These are phyloP conservation scores for Sphagnum tenellum DNA, from an alignment of 225 moss, liverwort and hornwort genomes.

Conservation along the genomic window DNA sequence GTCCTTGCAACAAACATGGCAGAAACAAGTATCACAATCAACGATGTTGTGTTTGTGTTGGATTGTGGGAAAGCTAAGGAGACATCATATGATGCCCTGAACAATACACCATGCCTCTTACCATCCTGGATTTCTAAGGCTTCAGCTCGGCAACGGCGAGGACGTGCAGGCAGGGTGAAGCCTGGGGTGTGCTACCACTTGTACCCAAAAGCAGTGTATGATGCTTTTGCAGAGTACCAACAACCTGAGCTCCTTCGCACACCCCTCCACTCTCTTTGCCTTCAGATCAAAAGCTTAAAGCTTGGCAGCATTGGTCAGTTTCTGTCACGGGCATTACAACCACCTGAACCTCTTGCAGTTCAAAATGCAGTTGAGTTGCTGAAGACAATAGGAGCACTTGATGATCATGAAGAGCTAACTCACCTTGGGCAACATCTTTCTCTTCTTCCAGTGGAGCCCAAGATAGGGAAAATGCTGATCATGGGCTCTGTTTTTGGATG, in stretches of 20 bases:
- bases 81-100: conserved; percentile 97
- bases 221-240: conserved; percentile 87
- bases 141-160: conserved; percentile 90
- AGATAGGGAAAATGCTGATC: conserved; percentile 91
- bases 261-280: conserved; percentile 89
- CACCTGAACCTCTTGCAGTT: conserved; percentile 82
- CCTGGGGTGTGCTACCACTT: conserved; percentile 87
- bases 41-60: conserved; percentile 89
- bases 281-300: conserved; percentile 92
- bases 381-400: conserved; percentile 89
- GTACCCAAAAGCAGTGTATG: conserved; percentile 83
- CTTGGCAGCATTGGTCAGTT: conserved; percentile 82
- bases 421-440: conserved; percentile 88
- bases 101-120: conserved; percentile 90
- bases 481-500: conserved; percentile 88
- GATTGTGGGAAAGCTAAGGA: conserved; percentile 98
- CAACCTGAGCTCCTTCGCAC: conserved; percentile 91
- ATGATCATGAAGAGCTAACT: conserved; percentile 75
- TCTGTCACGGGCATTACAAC: conserved; percentile 78
- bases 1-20: conserved; percentile 99
- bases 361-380: conserved; percentile 81
- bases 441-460: conserved; percentile 82
- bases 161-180: conserved; percentile 89
- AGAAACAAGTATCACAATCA: conserved; percentile 96
- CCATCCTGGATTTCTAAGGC: conserved; percentile 97